Evolutionary conservation across 2,329 filamentous ascomycete genomes (phyloP).

Genomic region (Sclerotinia spermophila): DNA sequence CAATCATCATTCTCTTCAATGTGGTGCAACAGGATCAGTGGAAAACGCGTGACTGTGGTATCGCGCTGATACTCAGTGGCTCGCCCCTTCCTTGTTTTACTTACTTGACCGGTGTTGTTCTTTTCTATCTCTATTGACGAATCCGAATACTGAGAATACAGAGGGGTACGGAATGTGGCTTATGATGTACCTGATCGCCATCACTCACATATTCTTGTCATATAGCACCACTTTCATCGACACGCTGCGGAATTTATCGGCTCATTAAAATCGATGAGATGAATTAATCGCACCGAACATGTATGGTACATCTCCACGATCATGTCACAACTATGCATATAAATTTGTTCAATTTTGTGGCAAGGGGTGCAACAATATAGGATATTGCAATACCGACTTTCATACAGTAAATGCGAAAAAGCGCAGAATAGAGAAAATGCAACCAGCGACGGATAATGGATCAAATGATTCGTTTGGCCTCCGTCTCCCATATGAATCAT

Average conservation of each 20-base stretch:
- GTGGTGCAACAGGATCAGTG: conserved; percentile 1
- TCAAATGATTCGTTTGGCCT: background rate
- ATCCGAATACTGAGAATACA: background rate
- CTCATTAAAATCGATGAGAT: background rate
- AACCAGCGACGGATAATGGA: background rate
- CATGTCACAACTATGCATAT: background rate
- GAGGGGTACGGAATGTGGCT: background rate
- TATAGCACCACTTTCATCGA: background rate
- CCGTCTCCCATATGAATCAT: background rate
- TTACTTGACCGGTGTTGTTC: background rate
- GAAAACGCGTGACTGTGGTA: background rate
- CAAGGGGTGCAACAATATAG: background rate
- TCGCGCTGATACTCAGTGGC: background rate
- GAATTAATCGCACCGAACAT: background rate
- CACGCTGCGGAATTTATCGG: background rate
- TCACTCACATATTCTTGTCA: background rate
- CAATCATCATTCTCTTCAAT: background rate
- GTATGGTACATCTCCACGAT: background rate
- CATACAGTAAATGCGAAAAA: background rate
- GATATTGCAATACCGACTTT: background rate
- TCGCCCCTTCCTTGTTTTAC: background rate
- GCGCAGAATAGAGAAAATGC: background rate
- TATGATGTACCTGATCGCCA: background rate
- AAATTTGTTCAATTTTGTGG: background rate
- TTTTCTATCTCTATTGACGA: background rate